Evolutionary conservation across 75 land plant species (phyloP).

Genomic region (Picea sitchensis): DNA sequence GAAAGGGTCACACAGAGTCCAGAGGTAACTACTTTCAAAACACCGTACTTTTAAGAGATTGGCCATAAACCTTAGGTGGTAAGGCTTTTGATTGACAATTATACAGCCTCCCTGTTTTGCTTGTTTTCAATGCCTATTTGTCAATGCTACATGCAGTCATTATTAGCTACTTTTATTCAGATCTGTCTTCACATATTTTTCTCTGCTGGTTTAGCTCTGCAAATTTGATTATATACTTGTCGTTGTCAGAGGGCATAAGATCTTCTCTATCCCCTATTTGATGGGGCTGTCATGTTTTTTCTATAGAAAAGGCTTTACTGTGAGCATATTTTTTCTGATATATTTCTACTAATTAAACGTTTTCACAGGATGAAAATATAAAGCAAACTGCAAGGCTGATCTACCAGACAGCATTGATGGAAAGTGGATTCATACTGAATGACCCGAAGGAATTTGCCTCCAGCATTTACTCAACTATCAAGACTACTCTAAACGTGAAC

Average conservation of each 20-base stretch:
- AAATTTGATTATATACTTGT: background rate
- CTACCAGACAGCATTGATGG: constrained; percentile 93
- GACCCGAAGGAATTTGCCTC: constrained; percentile 92
- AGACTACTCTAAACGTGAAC: constrained; percentile 65
- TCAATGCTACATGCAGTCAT: background rate
- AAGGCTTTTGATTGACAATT: background rate
- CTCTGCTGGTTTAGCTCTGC: background rate
- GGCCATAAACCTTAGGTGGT: background rate
- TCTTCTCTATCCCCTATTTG: too few species aligned
- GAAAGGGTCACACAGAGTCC: constrained; percentile 61
- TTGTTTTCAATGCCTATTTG: background rate
- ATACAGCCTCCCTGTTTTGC: background rate
- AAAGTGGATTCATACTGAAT: constrained; percentile 79
- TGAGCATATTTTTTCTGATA: background rate
- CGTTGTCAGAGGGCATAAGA: too few species aligned
- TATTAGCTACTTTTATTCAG: background rate
- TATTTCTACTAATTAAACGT: background rate
- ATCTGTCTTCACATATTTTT: background rate
- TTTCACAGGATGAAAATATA: constrained; percentile 57
- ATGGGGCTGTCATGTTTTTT: too few species aligned
- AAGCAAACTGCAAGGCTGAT: constrained; percentile 81
- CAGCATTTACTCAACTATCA: constrained; percentile 72
- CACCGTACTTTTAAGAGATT: background rate
- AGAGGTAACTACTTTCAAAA: constrained; percentile 39
- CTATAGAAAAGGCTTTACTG: too few species aligned